Conservation (phyloP, 2,329 filamentous ascomycete genomes). For the Penicillium paneum region DNA sequence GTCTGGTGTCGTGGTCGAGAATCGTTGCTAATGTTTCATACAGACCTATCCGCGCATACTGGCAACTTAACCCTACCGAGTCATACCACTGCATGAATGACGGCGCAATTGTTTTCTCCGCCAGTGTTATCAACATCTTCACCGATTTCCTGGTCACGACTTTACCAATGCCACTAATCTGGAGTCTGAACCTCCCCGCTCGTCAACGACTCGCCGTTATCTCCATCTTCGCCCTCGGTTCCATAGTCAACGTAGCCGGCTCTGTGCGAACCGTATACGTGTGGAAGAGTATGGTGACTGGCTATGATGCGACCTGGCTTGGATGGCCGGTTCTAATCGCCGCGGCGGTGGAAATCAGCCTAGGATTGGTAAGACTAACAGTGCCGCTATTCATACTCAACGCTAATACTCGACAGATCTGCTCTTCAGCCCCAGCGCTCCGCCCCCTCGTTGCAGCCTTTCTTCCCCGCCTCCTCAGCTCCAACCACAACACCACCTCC, state of each 20-base stretch:
- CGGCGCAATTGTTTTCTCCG: constrained; percentile 31
- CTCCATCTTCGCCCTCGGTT: constrained; percentile 38
- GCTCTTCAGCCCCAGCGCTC: constrained; percentile 37
- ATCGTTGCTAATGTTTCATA: constrained; percentile 4
- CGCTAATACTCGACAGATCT: constrained; percentile 27
- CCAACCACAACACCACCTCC: constrained; percentile 22
- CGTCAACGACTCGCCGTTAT: constrained; percentile 39
- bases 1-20: background rate
- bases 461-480: constrained; percentile 32
- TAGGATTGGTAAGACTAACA: constrained; percentile 30
- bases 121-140: constrained; percentile 39
- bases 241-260: constrained; percentile 37
- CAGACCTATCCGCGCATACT: constrained; percentile 35
- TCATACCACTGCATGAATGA: constrained; percentile 30
- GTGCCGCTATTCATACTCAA: background rate
- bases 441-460: constrained; percentile 35
- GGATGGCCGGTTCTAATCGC: constrained; percentile 35
- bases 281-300: constrained; percentile 31
- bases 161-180: constrained; percentile 42
- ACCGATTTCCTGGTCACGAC: constrained; percentile 37
- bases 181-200: constrained; percentile 37
- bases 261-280: constrained; percentile 36
- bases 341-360: constrained; percentile 33
- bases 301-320: constrained; percentile 36
- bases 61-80: constrained; percentile 29